Percentiles rank a stretch among this genome's conserved stretches.
Evolutionary conservation across 2,329 filamentous ascomycete genomes (phyloP).

Genomic region (Xylaria sp.): DNA sequence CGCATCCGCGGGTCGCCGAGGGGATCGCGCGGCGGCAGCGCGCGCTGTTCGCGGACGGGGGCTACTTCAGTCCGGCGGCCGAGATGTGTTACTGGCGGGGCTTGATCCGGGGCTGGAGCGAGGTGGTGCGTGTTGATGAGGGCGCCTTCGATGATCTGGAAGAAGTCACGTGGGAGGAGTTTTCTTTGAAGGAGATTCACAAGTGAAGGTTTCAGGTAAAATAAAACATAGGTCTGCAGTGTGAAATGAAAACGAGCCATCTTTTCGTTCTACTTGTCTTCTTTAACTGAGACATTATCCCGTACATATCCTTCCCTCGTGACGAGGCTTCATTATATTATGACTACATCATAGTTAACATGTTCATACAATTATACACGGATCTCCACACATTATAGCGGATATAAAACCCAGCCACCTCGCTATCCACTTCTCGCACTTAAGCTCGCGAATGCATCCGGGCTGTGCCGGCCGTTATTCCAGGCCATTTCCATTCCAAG

Average conservation of each 20-base stretch:
- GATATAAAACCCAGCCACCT: conserved; percentile 31
- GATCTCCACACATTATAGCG: conserved; percentile 10
- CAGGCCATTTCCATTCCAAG: conserved; percentile 72
- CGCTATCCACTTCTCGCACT: conserved; percentile 68
- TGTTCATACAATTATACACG: conserved; percentile 43
- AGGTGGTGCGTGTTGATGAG: conserved; percentile 53
- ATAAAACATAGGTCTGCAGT: neutral
- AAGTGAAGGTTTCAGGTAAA: conserved; percentile 33
- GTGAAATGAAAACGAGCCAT: conserved; percentile 11
- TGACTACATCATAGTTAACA: conserved; percentile 43
- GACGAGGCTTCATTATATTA: conserved; percentile 40
- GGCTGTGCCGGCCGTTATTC: conserved; percentile 78
- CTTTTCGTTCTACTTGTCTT: conserved; percentile 6
- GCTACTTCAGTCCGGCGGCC: conserved; percentile 62
- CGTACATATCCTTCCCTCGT: conserved; percentile 29
- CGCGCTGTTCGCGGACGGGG: conserved; percentile 55
- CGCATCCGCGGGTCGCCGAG: conserved; percentile 56
- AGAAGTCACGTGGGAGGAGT: conserved; percentile 56
- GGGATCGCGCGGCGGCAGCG: conserved; percentile 62
- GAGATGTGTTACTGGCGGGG: conserved; percentile 66
- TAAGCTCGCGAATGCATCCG: conserved; percentile 81
- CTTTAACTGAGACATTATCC: conserved; percentile 27
- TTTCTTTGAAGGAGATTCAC: conserved; percentile 50
- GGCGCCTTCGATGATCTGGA: conserved; percentile 51
- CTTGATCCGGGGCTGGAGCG: conserved; percentile 60